Conservation (phyloP, 495 filamentous ascomycete genomes). For the Lasiosphaeria miniovina region DNA sequence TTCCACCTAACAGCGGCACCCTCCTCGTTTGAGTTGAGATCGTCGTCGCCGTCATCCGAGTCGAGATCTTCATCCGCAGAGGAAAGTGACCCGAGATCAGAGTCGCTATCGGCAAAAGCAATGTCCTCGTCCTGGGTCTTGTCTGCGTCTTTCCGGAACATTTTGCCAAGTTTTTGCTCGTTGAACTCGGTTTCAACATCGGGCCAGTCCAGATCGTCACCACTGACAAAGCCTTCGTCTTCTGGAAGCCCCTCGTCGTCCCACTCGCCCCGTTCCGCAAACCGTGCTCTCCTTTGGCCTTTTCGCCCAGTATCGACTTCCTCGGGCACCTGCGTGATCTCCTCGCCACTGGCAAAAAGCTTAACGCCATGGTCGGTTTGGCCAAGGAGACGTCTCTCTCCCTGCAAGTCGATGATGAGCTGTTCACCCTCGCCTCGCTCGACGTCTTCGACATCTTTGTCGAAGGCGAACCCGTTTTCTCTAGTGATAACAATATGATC, state of each 20-base stretch:
- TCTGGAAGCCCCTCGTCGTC: conserved; percentile 52
- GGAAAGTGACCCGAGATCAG: conserved; percentile 89
- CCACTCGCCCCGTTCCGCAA: conserved; percentile 56
- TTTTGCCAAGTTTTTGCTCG: conserved; percentile 53
- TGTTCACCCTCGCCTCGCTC: conserved; percentile 89
- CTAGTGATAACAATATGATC: conserved; percentile 57
- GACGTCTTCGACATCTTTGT: conserved; percentile 63
- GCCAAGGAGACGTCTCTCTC: conserved; percentile 77
- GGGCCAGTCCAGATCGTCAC: conserved; percentile 55
- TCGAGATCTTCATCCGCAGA: conserved; percentile 61
- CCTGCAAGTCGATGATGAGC: conserved; percentile 84
- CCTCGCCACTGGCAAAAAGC: conserved; percentile 74
- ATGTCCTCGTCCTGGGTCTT: conserved; percentile 56
- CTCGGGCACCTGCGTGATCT: conserved; percentile 59
- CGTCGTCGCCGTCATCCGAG: conserved; percentile 52
- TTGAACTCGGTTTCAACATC: conserved; percentile 54
- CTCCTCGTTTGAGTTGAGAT: conserved; percentile 56
- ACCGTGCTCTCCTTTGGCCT: conserved; percentile 61
- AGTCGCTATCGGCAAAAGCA: conserved; percentile 94
- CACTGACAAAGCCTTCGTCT: conserved; percentile 61
- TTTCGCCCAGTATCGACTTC: conserved; percentile 68
- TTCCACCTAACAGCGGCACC: conserved; percentile 77
- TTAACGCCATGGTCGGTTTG: conserved; percentile 75
- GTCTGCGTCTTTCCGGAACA: conserved; percentile 47
- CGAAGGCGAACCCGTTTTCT: conserved; percentile 68